Conservation (phyloP, 805 yeast genomes). For the Candida loeiensis region DNA sequence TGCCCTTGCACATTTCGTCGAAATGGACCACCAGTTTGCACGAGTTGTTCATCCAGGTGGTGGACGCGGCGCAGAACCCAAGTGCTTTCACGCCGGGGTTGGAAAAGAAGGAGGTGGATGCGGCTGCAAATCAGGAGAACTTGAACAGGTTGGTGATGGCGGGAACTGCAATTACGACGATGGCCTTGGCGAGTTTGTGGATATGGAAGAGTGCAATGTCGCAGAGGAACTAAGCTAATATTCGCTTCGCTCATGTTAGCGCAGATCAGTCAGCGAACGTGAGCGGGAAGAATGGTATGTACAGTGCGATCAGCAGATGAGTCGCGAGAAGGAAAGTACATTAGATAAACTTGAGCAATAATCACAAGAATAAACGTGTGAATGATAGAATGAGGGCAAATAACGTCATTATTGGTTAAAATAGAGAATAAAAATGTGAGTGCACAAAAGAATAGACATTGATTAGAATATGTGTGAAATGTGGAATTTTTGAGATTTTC, state of each 20-base stretch:
- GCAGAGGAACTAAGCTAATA: too few relatives aligned
- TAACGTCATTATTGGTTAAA: too few relatives aligned
- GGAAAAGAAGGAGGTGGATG: slow-evolving; percentile 57
- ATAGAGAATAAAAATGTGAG: not conserved
- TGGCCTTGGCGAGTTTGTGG: slow-evolving; percentile 62
- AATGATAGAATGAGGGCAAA: too few relatives aligned
- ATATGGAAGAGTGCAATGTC: slow-evolving; percentile 51
- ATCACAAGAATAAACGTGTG: too few relatives aligned
- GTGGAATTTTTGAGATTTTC: not conserved
- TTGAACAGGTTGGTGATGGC: slow-evolving; percentile 56
- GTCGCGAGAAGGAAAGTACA: too few relatives aligned
- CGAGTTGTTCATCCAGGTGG: slow-evolving; percentile 81
- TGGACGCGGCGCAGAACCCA: slow-evolving; percentile 83
- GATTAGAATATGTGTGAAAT: not conserved
- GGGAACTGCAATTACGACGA: slow-evolving; percentile 66
- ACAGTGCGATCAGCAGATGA: too few relatives aligned
- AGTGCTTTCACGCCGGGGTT: slow-evolving; percentile 71
- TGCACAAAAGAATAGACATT: too few relatives aligned
- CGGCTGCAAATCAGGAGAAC: slow-evolving; percentile 40
- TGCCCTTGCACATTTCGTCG: slow-evolving; percentile 89
- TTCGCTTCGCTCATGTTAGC: too few relatives aligned
- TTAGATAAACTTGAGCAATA: too few relatives aligned
- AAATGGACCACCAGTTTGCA: slow-evolving; percentile 83
- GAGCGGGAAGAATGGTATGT: too few relatives aligned
- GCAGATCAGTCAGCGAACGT: not conserved